Base-by-base conservation (phyloP, 129 eudicot species). In the carrot (Daucus carota) region DNA sequence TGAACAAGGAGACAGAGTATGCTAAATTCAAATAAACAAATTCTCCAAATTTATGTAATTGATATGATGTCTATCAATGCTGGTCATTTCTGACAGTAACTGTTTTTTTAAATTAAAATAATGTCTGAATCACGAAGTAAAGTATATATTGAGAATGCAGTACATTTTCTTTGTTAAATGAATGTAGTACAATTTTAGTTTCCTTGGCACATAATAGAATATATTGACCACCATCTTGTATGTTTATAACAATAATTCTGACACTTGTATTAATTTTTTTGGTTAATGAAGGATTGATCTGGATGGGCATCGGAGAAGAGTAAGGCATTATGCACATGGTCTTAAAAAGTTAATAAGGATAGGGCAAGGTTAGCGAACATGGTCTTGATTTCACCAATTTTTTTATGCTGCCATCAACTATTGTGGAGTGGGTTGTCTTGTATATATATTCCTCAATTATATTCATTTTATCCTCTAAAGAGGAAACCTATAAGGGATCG, bases 291-390 rank as follows among this genome's bases (percentile, higher is more conserved):
- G 99, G 96, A 87, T 95, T 79, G 83, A 95, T 86, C 99, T 95
- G 73, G 97, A 87, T 47, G 92, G 89, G 70, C 99, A 84, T 79
- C 97, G 96, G n/a, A 94, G 84, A 73, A 87, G 94, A 76, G 96
- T 95, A 81, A 87, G 96, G 83, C 85, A 85, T 24, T 91, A 89
- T 83, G 97, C 99, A 24, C 86, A 85, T 86, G 97, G 94, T 72
- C 77, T 95, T 65, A 95, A 87, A 81, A 89, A 88, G 81, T 90
- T 95, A 34, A 83, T 95, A 80, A 85, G 84, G 89, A 95, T 95
- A 80, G 97, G 97, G 79, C 94, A 95, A 83, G 99, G 98, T 94
- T 81, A 85, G 94, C 72, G 73, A 74, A 43, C 38, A 72, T 26
- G 14, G 22, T 72, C 57, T 72, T 41, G 34, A 14, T 57, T 24